phyloP scores from a whole-genome alignment of 768 basidiomycete genomes.

The Russula dissimulans region DNA sequence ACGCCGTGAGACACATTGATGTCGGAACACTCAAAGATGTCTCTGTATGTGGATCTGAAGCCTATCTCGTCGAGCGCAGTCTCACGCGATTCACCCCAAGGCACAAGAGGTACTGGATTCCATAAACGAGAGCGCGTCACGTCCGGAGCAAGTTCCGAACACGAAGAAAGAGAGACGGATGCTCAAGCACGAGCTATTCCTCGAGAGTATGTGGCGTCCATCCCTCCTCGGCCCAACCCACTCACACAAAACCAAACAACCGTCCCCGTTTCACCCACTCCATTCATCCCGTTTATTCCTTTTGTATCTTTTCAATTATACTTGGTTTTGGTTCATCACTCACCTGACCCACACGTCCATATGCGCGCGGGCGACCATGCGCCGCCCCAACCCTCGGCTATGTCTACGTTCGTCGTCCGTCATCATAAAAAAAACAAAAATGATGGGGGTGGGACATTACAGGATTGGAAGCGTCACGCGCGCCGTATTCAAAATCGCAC shows the following conservation, averaged over 20 bases:
- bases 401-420: not conserved
- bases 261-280: not conserved
- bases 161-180: constrained; percentile 60
- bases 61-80: not conserved
- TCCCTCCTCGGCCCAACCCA: not conserved
- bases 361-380: not conserved
- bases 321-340: no score
- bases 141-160: constrained; percentile 21
- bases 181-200: constrained; percentile 56
- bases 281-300: not conserved
- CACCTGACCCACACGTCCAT: no score
- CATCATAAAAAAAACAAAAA: not conserved
- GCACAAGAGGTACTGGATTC: constrained; percentile 37
- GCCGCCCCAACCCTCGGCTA: not conserved
- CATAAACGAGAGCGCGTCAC: constrained; percentile 24
- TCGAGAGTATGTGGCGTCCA: constrained; percentile 42
- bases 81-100: constrained; percentile 25
- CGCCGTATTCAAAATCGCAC: constrained; percentile 66
- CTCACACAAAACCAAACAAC: not conserved
- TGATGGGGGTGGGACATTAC: not conserved
- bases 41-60: constrained; percentile 30
- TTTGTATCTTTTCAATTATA: not conserved
- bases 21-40: constrained; percentile 33
- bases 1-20: constrained; percentile 39
- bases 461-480: constrained; percentile 42